phyloP scores from a whole-genome alignment of 2,329 filamentous ascomycete species.

The Diplodia scrobiculata region DNA sequence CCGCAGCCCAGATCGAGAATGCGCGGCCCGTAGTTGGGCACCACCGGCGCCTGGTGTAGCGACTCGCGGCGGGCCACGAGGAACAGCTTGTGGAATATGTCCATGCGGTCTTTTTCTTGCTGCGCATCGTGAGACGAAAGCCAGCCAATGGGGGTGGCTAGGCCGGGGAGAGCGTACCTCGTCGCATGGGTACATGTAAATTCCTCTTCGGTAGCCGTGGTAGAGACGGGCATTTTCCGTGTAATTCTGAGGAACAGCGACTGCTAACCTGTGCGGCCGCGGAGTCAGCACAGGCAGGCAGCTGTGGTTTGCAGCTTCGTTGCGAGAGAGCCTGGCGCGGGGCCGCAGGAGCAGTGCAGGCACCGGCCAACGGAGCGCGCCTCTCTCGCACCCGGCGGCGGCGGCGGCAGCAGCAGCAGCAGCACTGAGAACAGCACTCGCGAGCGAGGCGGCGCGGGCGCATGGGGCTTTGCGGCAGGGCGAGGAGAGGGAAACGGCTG shows the following conservation, averaged over 20 bases:
- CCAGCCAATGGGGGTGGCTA: neutral
- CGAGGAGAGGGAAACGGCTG: neutral
- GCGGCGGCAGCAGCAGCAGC: conserved; percentile 10
- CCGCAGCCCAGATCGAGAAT: conserved; percentile 75
- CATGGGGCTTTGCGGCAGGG: neutral
- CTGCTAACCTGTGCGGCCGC: conserved; percentile 40
- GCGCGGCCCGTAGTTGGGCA: conserved; percentile 47
- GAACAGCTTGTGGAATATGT: conserved; percentile 80
- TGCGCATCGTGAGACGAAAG: conserved; percentile 40
- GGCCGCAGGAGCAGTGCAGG: neutral
- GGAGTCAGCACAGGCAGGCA: conserved; percentile 9
- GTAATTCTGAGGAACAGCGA: conserved; percentile 51
- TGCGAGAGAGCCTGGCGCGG: neutral
- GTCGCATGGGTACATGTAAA: conserved; percentile 78
- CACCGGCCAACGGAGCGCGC: conserved; percentile 20
- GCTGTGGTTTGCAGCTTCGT: neutral
- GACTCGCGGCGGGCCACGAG: conserved; percentile 61
- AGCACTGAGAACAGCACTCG: conserved; percentile 3
- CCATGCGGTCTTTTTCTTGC: conserved; percentile 74
- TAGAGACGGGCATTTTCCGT: conserved; percentile 70
- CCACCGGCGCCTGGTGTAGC: conserved; percentile 50
- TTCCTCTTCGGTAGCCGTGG: conserved; percentile 66
- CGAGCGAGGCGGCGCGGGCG: neutral
- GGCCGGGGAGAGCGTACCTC: conserved; percentile 54
- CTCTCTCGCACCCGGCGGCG: conserved; percentile 7